Evolutionary conservation across 305 asterid species (phyloP).

Genomic region (Coffea humblotiana): DNA sequence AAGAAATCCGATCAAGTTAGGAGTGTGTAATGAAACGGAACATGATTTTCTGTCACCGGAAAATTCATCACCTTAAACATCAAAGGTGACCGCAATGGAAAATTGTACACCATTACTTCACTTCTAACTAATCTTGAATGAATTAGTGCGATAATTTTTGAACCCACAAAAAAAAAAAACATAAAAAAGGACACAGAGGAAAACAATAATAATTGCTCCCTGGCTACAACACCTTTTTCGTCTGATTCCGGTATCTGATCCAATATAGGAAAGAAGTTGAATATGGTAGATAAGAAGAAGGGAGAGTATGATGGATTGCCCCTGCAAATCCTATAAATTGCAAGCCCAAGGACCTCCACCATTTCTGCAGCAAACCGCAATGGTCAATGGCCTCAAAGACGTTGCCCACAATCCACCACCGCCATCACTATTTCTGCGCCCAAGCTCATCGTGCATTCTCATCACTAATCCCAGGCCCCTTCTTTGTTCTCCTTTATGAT

Average conservation of each 20-base stretch:
- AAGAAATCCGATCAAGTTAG: not conserved
- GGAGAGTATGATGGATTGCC: constrained; percentile 8
- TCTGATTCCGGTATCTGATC: not conserved
- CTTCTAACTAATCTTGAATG: not conserved
- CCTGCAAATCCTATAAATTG: constrained; percentile 7
- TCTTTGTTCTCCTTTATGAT: too few relatives aligned
- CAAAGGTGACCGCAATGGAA: not conserved
- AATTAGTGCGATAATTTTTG: not conserved
- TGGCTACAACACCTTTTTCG: not conserved
- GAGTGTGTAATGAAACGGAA: not conserved
- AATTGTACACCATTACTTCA: not conserved
- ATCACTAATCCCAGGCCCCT: too few relatives aligned
- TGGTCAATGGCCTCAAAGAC: constrained; percentile 14
- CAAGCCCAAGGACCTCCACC: constrained; percentile 15
- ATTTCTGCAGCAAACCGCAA: constrained; percentile 23
- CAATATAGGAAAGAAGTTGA: constrained; percentile 8
- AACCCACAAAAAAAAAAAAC: not conserved
- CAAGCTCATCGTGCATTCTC: constrained; percentile 6
- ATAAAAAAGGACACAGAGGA: too few relatives aligned
- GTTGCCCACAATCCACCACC: constrained; percentile 17
- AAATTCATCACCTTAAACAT: not conserved
- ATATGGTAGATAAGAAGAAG: constrained; percentile 10
- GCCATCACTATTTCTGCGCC: constrained; percentile 16
- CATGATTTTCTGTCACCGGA: not conserved
- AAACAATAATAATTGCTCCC: not conserved